phyloP scores from a whole-genome alignment of 805 yeast species.

The Torulaspora maleeae region DNA sequence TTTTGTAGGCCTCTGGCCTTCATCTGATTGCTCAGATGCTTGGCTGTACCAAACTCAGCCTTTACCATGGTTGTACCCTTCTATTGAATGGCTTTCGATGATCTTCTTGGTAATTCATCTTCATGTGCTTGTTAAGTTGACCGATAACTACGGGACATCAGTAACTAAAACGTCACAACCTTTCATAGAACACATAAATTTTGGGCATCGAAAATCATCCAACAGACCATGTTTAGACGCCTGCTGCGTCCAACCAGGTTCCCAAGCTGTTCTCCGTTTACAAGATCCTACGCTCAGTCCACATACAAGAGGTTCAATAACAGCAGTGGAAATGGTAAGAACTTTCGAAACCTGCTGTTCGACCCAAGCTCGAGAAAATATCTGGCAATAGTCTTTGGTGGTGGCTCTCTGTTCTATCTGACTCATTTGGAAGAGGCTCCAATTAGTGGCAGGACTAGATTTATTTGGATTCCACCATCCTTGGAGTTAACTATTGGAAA shows the following conservation, averaged over 20 bases:
- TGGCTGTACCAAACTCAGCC: conserved; percentile 64
- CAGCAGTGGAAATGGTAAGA: conserved; percentile 11
- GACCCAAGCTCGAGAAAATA: conserved; percentile 34
- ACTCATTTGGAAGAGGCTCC: conserved; percentile 76
- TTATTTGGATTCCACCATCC: conserved; percentile 66
- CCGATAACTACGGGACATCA: neutral
- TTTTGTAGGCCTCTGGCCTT: conserved; percentile 83
- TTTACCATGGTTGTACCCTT: conserved; percentile 41
- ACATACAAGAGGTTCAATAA: conserved; percentile 24
- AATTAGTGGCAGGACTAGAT: conserved; percentile 63
- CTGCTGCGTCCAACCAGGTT: neutral
- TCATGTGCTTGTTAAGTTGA: neutral
- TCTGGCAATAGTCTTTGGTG: conserved; percentile 35
- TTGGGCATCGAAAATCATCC: neutral
- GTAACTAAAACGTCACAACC: neutral
- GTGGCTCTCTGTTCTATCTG: conserved; percentile 39
- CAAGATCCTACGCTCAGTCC: conserved; percentile 9
- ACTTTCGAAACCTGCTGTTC: conserved; percentile 14
- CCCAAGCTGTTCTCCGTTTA: neutral
- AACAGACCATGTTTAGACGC: neutral
- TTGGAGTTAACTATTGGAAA: conserved; percentile 61
- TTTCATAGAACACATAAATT: neutral
- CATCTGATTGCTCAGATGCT: conserved; percentile 67
- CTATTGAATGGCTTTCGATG: neutral
- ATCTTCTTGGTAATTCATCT: neutral